Base-by-base conservation (phyloP, 2,329 filamentous ascomycete species). In the Penicillium vulpinum region DNA sequence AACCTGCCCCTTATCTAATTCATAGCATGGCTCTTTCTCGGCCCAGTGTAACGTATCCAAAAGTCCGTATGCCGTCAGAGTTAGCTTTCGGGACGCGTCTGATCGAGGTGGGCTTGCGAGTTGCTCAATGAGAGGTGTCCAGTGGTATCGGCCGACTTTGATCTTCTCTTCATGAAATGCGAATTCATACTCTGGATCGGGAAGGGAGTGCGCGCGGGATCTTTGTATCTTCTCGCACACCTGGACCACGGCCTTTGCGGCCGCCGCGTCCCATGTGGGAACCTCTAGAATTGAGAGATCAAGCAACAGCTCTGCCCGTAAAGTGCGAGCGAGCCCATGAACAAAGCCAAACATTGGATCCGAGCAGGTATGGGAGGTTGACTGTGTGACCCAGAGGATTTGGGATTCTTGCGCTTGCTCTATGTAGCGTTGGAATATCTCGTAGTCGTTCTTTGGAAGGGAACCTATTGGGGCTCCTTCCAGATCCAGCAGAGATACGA, bases 281-380 rank as follows among this genome's bases (percentile, higher is more conserved):
- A 56, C n/a, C 18, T 64, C 60, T 9, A 64, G n/a, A n/a, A 48
- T 52, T 4, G 54, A 43, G 5, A 62, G 24, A 16, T 59, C 51
- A n/a, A 57, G 35, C 7, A 49, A 16, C 2, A 57, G n/a, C 33
- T 64, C 60, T 2, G 13, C 4, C 2, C 62, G 44, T 8, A 62
- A 24, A 11, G 58, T 61, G 10, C 62, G 60, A 0, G 51, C 54
- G 5, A 62, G 43, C 1, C 62, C 62, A 18, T 59, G 51, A 5
- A 53, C 36, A 2, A 61, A 38, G 1, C 56, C 62, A 22, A 52
- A 62, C 3, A 48, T 33, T 15, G 62, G 60, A 43, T 61, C 49
- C 5, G 18, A 21, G 40, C 58, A 61, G 6, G 9, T 11, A 13
- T 40, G 39, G 8, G 62, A 59, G 1, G 49, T 44, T 11, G 38